Base-by-base conservation (phyloP, 306 rosid genomes). In the Psophocarpus tetragonolobus region DNA sequence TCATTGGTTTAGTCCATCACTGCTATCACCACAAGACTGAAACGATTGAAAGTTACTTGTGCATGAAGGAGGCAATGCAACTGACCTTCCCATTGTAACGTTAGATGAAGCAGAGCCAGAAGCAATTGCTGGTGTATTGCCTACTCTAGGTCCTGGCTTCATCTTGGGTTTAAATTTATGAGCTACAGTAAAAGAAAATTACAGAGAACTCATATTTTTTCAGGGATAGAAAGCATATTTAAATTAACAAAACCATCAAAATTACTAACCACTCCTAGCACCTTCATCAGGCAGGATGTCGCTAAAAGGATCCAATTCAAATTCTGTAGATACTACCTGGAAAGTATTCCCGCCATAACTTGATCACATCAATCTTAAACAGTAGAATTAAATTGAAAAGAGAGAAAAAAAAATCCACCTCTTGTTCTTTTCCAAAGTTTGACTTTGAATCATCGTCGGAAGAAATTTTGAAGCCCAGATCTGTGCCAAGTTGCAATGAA, bases 131-230 rank as follows among this genome's bases (percentile, higher is more conserved):
- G 47, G 57, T 12, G 73, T 42, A 62, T 75, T 79, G 56, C 68
- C 82, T 75, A 45, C 79, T 45, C 84, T 85, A 60, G 88, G 86
- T 29, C 79, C 86, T 26, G 88, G 87, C 83, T 88, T 91, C 10
- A 81, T 68, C 88, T 85, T 88, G 68, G 96, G 87, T 74, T 77
- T 85, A 83, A 90, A 88, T 85, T 82, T 84, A 66, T 60, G 82
- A 76, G 82, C 89, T 88, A 79, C 81, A 68, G 69, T 35, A 56
- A 61, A 45, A 45, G n/a, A 58, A 71, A 53, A 57, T 65, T 39
- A 58, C 38, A 81, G 29, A 67, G 44, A 64, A 36, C 26, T 65
- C 53, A 73, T 45, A 73, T 45, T 24, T 60, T 81, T 79, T 20
- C 70, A 44, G 76, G 18, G 61, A 80, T 41, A 58, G 30, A n/a